Base-by-base conservation (phyloP, 2,329 filamentous ascomycete genomes). In the Fusarium sp. region DNA sequence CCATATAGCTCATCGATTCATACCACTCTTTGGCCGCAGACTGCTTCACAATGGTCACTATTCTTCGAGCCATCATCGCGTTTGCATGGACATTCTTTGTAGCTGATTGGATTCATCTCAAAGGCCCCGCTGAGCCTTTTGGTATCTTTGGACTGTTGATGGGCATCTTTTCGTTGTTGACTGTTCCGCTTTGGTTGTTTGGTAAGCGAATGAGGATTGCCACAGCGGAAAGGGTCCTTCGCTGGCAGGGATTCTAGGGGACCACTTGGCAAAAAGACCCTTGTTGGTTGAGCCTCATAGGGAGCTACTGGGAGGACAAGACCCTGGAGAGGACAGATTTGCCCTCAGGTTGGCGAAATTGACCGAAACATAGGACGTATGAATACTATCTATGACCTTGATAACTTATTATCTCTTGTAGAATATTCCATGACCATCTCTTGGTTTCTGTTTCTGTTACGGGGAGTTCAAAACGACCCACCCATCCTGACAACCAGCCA, bases 11-110 rank as follows among this genome's bases (percentile, higher is more conserved):
- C 5, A 85, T 87, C 36, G 85, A 87, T 37, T 77, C 83, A 0
- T 87, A 87, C 65, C 75, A 77, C 1, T 73, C 78, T 2, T 67
- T 85, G 1, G 81, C 83, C 0, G 81, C 81, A 2, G 84, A 87
- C 65, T 86, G 84, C 69, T 86, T 88, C 66, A 83, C 85, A 13
- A 82, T 84, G 51, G 81, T 87, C 0, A 85, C 84, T 2, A 82
- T 82, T 33, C 74, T 83, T 16, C 79, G 85, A 4, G 79, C 83
- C 12, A 74, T 86, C 7, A 80, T 88, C 10, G 79, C 81, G 1
- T 87, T 87, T 67, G 80, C 83, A 0, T 88, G 85, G 84, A 84
- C 83, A 0, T 86, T 86, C 56, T 86, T 87, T 44, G 81, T 84
- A 0, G 79, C 80, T 4, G 76, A 80, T 6, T 88, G 85, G 85